phyloP scores from a whole-genome alignment of 768 basidiomycete species.

The Strobilomyces echinocephalus region DNA sequence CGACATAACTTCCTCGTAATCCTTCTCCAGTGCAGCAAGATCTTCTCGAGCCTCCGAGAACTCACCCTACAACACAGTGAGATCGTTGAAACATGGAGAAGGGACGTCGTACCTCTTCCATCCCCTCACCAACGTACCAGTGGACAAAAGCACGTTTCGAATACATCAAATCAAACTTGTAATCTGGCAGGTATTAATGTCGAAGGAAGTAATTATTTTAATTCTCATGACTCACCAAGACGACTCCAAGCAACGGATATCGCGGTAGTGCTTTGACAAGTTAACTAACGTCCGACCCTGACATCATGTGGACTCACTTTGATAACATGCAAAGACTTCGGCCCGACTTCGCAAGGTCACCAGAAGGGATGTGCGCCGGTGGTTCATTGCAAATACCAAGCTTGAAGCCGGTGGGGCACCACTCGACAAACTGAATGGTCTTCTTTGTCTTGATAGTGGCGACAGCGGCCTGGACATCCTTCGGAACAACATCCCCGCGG shows the following conservation, averaged over 20 bases:
- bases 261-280: slow-evolving; percentile 65
- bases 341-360: slow-evolving; percentile 90
- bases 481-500: slow-evolving; percentile 95
- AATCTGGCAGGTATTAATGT: slow-evolving; percentile 46
- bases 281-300: background rate
- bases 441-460: slow-evolving; percentile 94
- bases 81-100: slow-evolving; percentile 1
- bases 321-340: slow-evolving; percentile 98
- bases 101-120: slow-evolving; percentile 71
- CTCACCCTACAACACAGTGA: slow-evolving; percentile 59
- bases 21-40: slow-evolving; percentile 94
- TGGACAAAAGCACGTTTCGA: slow-evolving; percentile 91
- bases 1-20: slow-evolving; percentile 91
- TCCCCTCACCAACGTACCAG: slow-evolving; percentile 98
- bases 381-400: slow-evolving; percentile 98
- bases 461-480: slow-evolving; percentile 92
- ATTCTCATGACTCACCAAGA: slow-evolving; percentile 43
- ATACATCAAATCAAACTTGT: slow-evolving; percentile 98
- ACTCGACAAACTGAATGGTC: slow-evolving; percentile 97
- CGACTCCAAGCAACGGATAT: slow-evolving; percentile 95
- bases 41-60: slow-evolving; percentile 98
- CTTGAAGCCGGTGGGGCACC: slow-evolving; percentile 98
- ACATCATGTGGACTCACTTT: slow-evolving; percentile 46
- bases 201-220: background rate
- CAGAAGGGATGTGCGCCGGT: slow-evolving; percentile 85